phyloP scores from a whole-genome alignment of 148 eudicot genomes.

The Drosera capensis region DNA sequence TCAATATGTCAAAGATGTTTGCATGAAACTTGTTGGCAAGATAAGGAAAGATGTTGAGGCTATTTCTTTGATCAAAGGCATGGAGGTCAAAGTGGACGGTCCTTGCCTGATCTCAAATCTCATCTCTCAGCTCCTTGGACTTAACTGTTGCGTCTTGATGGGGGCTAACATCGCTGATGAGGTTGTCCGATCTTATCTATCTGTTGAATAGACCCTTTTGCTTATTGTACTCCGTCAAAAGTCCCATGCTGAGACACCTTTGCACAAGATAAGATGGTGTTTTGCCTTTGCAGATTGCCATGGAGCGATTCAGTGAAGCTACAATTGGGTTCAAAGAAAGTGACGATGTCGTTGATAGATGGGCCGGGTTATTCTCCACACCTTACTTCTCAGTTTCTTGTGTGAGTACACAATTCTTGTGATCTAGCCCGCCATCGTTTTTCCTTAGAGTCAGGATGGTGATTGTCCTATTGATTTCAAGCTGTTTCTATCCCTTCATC shows the following conservation, averaged over 20 bases:
- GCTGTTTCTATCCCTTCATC: background rate
- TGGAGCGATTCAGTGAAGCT: constrained; percentile 88
- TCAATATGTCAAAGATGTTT: constrained; percentile 77
- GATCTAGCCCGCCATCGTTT: no score
- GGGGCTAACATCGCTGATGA: constrained; percentile 58
- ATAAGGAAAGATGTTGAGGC: constrained; percentile 53
- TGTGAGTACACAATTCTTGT: constrained; percentile 66
- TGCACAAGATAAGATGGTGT: background rate
- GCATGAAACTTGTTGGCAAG: constrained; percentile 55
- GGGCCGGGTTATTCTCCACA: constrained; percentile 72
- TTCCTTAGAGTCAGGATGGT: no score
- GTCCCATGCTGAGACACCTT: background rate
- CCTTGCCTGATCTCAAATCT: constrained; percentile 64
- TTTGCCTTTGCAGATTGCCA: constrained; percentile 56
- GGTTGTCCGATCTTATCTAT: constrained; percentile 13
- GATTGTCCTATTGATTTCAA: background rate
- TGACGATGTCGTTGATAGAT: constrained; percentile 64
- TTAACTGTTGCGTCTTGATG: constrained; percentile 51
- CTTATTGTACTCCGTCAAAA: background rate
- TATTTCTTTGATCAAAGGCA: constrained; percentile 71
- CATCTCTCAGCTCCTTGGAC: constrained; percentile 28
- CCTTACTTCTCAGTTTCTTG: constrained; percentile 56
- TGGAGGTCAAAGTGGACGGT: constrained; percentile 82
- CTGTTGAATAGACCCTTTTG: constrained; percentile 17
- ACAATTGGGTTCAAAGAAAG: constrained; percentile 64